Base-by-base conservation (phyloP, 2,329 filamentous ascomycete species). In the Acephala macrosclerotiorum region DNA sequence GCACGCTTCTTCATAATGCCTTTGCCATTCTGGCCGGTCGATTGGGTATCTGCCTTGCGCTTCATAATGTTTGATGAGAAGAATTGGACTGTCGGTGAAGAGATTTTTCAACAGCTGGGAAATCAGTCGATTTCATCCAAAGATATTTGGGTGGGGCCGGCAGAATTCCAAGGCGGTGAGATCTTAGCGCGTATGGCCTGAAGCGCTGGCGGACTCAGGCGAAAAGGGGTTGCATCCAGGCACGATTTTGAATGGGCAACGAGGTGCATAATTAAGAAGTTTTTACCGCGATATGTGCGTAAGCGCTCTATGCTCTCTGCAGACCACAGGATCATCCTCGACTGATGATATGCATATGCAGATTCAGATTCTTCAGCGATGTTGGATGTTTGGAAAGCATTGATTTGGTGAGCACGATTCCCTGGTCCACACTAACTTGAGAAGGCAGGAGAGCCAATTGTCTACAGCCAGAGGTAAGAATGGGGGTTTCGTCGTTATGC, bases 11-110 rank as follows among this genome's bases (percentile, higher is more conserved):
- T 85, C 68, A 75, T 61, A 75, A 74, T 68, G 78, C 78, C 71
- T 78, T 82, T 75, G 65, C 70, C 71, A 68, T 70, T 70, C 65
- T 80, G 81, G 74, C 78, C 78, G 68, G 76, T 78, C 60, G 76
- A 75, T 69, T 81, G 79, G 67, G 78, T 76, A 56, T 83, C 82
- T 67, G 86, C 85, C 77, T 89, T 89, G 80, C 87, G 84, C 80
- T 89, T 89, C 84, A 87, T 87, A 6, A 70, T 80, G 72, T 64
- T 66, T 55, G 25, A 53, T 42, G 49, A 25, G 9, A 55, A 29
- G 20, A 63, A 63, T 65, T 70, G 61, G 36, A 29, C n/a, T 51
- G 47, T 55, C 42, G 38, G 61, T 60, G 55, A 60, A 58, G 49
- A 45, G 49, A n/a, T 29, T 66, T 58, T 51, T 29, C 29, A 26